Evolutionary conservation across 2,329 filamentous ascomycete species (phyloP), one percentile per base, ranked within the genome.

Genomic region (Beauveria brongniartii): DNA sequence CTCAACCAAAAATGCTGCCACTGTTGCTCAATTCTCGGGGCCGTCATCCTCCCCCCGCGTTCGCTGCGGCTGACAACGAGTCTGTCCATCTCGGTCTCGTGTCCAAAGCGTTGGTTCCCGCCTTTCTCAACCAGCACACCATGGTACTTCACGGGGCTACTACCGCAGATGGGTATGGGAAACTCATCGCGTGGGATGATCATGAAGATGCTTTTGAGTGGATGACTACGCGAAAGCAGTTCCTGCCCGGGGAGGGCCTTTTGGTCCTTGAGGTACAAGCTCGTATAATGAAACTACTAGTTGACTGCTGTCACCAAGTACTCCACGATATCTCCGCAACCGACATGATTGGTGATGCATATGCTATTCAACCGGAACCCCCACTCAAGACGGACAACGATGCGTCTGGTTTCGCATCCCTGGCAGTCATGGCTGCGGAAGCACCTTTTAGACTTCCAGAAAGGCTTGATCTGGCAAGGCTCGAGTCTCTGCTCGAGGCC

Each of bases 21-120:
- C 68, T 86, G 7, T 71, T 86, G 22, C 67, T 87, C 12, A 82
- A 83, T 59, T 69, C 81, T 0, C 74, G 83, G 7, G 82, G 74
- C 5, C 75, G 79, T 0, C 66, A 82, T 59, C 62, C 66, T 0
- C 82, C 82, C 0, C 67, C 71, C 8, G 63, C 67, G 0, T 87
- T 86, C 64, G 78, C 78, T 0, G 71, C 67, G 0, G 73, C 74
- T 0, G 82, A 86, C 63, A 63, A 67, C 12, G 71, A 69, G 0
- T 64, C 65, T 0, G 73, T 73, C 64, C 66, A 70, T 14, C 52
- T 77, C 0, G 73, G 74, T 1, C 53, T 40, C 2, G 62, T 67
- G 2, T 64, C 67, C 0, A 63, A 58, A n/a, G 69, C 63, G 0
- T 41, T 77, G 3, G 41, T 64, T 1, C 64, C 67, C 7, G 43